Evolutionary conservation across 768 basidiomycete genomes (phyloP).

Genomic region (Megacollybia marginata): DNA sequence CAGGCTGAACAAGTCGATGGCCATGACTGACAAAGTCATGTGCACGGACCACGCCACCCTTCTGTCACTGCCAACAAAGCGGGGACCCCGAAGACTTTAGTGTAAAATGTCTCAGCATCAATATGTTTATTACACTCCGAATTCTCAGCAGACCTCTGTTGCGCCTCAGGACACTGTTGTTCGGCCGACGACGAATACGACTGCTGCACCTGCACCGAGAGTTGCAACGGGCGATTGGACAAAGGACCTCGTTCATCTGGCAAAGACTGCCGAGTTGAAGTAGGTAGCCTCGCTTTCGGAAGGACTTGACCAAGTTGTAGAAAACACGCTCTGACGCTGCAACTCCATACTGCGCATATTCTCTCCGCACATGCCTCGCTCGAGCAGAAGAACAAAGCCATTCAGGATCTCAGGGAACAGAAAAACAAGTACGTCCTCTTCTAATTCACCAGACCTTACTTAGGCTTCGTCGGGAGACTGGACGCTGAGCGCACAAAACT

Average conservation of each 20-base stretch:
- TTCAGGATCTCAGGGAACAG: constrained; percentile 79
- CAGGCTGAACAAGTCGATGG: too few relatives aligned
- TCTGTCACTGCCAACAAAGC: too few relatives aligned
- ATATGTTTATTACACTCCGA: too few relatives aligned
- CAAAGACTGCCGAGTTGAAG: constrained; percentile 86
- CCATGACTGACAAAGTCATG: too few relatives aligned
- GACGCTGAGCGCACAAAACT: constrained; percentile 1
- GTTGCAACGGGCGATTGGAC: constrained; percentile 88
- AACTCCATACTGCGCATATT: constrained; percentile 83
- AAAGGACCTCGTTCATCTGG: constrained; percentile 76
- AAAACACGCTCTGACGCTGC: constrained; percentile 78
- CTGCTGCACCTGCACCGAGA: constrained; percentile 28
- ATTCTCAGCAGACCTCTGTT: not conserved
- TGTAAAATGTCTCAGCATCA: too few relatives aligned
- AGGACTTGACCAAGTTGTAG: constrained; percentile 27
- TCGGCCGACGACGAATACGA: constrained; percentile 1
- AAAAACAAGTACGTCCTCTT: constrained; percentile 61
- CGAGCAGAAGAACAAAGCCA: constrained; percentile 68
- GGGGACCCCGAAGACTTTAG: too few relatives aligned
- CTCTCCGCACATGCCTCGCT: constrained; percentile 75
- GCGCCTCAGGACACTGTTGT: constrained; percentile 8
- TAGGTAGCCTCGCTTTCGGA: constrained; percentile 17
- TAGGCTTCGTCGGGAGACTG: too few relatives aligned
- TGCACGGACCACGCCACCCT: too few relatives aligned
- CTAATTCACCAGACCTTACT: too few relatives aligned